A percentile compares a stretch with the other conserved stretches of the same genome.
Evolutionary conservation across 305 asterid species (phyloP).

Genomic region (Fraxinus ornus): DNA sequence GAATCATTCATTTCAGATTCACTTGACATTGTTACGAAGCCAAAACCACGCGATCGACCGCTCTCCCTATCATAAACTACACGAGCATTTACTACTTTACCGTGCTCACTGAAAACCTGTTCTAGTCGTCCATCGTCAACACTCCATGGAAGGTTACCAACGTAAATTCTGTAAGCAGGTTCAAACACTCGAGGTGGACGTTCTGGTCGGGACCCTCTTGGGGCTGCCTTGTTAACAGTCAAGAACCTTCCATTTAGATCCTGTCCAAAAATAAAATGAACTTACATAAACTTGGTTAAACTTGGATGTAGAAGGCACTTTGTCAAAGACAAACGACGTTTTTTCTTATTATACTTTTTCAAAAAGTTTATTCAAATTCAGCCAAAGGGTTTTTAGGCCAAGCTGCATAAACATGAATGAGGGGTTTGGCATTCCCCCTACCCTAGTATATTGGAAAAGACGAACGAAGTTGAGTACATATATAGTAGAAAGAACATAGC

Average conservation of each 20-base stretch:
- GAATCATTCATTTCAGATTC: slow-evolving; percentile 81
- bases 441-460: neutral
- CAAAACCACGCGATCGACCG: slow-evolving; percentile 91
- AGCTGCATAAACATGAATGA: neutral
- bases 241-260: slow-evolving; percentile 70
- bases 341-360: neutral
- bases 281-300: neutral
- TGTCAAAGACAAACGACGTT: neutral
- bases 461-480: neutral
- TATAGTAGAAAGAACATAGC: neutral
- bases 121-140: slow-evolving; percentile 64
- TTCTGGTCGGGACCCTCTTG: slow-evolving; percentile 71
- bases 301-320: neutral
- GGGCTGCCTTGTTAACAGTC: slow-evolving; percentile 80
- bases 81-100: slow-evolving; percentile 72
- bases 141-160: slow-evolving; percentile 88
- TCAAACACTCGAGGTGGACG: slow-evolving; percentile 54
- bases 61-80: slow-evolving; percentile 76
- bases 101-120: slow-evolving; percentile 75
- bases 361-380: neutral
- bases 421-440: neutral
- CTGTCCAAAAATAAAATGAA: slow-evolving; percentile 39
- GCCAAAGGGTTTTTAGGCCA: neutral
- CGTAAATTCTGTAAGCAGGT: slow-evolving; percentile 59
- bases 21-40: slow-evolving; percentile 75